Conservation (phyloP, 176 grass and related monocot species). For the Alopecurus myosuroides region DNA sequence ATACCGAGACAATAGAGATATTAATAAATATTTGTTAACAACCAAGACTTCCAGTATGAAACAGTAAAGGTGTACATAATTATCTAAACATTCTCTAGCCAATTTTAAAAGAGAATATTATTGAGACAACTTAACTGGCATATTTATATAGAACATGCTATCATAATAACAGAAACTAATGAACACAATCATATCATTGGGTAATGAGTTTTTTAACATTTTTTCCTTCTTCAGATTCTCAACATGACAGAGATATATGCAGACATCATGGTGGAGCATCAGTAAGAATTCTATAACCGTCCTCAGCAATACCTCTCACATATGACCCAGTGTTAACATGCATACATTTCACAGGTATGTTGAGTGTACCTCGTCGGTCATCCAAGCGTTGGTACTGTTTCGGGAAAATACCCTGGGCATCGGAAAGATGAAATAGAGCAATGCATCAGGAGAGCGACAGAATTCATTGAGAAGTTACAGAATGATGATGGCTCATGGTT, state of each 20-base stretch:
- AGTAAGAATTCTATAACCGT: constrained; percentile 43
- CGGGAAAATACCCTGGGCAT: constrained; percentile 44
- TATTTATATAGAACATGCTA: neutral
- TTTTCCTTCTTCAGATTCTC: constrained; percentile 34
- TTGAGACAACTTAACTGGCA: neutral
- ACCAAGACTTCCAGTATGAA: neutral
- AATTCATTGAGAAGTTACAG: constrained; percentile 57
- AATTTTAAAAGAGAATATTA: neutral
- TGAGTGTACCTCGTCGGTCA: constrained; percentile 69
- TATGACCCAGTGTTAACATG: neutral
- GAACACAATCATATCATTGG: constrained; percentile 8
- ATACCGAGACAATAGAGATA: neutral
- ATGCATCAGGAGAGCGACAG: constrained; percentile 37
- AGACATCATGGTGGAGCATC: constrained; percentile 64
- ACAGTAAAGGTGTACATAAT: neutral
- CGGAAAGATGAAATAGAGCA: constrained; percentile 53
- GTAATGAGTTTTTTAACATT: neutral
- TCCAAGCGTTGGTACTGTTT: constrained; percentile 58
- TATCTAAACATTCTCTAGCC: neutral
- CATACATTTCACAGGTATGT: constrained; percentile 46
- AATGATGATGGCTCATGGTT: constrained; percentile 78
- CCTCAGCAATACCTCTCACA: neutral
- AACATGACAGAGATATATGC: constrained; percentile 75
- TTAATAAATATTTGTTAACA: neutral
- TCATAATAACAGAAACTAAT: neutral